A percentile compares a stretch with the other conserved stretches of the same genome.
phyloP scores from a whole-genome alignment of 208 protist genomes.

The Jaenimonas drosophilae region DNA sequence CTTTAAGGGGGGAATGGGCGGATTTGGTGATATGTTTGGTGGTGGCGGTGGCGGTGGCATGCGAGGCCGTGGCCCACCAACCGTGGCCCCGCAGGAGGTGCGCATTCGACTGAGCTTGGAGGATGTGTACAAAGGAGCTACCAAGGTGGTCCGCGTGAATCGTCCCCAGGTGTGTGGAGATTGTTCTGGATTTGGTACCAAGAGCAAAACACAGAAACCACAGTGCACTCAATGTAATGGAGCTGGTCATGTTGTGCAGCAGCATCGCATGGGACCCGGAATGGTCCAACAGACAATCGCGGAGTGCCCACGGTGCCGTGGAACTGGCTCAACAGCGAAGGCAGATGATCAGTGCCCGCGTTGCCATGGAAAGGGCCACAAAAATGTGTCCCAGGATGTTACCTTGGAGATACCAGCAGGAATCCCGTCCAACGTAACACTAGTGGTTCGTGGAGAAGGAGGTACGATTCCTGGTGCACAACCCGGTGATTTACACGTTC shows the following conservation, averaged over 20 bases:
- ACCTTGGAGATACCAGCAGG: constrained; percentile 94
- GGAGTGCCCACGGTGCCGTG: constrained; percentile 90
- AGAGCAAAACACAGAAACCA: constrained; percentile 79
- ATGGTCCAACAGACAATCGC: constrained; percentile 95
- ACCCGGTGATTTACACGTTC: constrained; percentile 96
- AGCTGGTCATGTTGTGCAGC: constrained; percentile 83
- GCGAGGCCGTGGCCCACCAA: constrained; percentile 21
- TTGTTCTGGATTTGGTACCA: constrained; percentile 83
- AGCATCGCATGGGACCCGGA: constrained; percentile 93
- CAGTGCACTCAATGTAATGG: constrained; percentile 92
- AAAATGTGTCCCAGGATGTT: constrained; percentile 89
- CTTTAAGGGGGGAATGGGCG: constrained; percentile 71
- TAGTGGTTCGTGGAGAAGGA: constrained; percentile 94
- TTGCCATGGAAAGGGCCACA: constrained; percentile 93
- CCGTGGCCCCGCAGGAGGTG: constrained; percentile 72
- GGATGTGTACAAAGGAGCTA: constrained; percentile 77
- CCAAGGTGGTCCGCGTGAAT: constrained; percentile 70
- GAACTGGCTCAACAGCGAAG: constrained; percentile 85
- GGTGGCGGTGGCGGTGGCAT: constrained; percentile 17
- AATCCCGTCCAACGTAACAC: constrained; percentile 93
- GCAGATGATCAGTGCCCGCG: constrained; percentile 92
- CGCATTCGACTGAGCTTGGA: constrained; percentile 68
- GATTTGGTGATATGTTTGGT: constrained; percentile 75
- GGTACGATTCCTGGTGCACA: constrained; percentile 88
- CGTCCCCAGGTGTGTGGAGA: constrained; percentile 78